A percentile compares a stretch with the other conserved stretches of the same genome.
Evolutionary conservation across 805 yeast species (phyloP).

Genomic region (Starmerella vitae): DNA sequence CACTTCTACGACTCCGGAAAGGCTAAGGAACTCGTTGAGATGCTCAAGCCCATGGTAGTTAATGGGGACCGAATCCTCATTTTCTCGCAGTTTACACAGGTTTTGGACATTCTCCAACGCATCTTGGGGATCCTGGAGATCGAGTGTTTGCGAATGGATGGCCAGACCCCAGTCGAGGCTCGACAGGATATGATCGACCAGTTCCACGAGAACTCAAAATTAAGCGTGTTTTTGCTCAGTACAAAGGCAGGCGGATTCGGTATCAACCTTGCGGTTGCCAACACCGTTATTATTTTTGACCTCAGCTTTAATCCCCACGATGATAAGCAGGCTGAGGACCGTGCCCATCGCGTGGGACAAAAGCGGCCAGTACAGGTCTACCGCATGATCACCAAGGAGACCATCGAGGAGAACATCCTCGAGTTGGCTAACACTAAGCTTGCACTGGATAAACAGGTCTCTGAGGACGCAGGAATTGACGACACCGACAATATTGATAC

Average conservation of each 20-base stretch:
- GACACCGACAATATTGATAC: conserved; percentile 27
- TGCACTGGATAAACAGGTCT: conserved; percentile 53
- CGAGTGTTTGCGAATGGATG: conserved; percentile 77
- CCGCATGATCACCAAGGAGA: conserved; percentile 54
- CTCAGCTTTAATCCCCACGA: conserved; percentile 96
- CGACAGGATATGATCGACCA: conserved; percentile 85
- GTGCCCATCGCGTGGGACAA: conserved; percentile 97
- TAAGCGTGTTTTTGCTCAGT: conserved; percentile 76
- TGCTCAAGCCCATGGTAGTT: conserved; percentile 43
- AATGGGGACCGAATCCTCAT: conserved; percentile 56
- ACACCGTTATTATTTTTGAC: conserved; percentile 79
- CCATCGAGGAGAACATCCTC: conserved; percentile 82
- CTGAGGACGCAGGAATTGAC: conserved; percentile 24
- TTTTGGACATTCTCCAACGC: conserved; percentile 72
- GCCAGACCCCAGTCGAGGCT: conserved; percentile 83
- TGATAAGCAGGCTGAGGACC: conserved; percentile 95
- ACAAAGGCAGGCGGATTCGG: conserved; percentile 99
- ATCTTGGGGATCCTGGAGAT: conserved; percentile 51
- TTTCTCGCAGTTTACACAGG: conserved; percentile 86
- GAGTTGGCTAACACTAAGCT: conserved; percentile 80
- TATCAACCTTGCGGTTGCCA: conserved; percentile 89
- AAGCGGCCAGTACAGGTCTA: conserved; percentile 67
- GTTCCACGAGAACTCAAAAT: conserved; percentile 65
- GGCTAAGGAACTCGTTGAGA: conserved; percentile 39
- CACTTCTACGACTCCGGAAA: conserved; percentile 67